These are phyloP conservation scores for Podospora pseudoanserina DNA, from an alignment of 495 filamentous ascomycete species.

Conservation along the genomic window DNA sequence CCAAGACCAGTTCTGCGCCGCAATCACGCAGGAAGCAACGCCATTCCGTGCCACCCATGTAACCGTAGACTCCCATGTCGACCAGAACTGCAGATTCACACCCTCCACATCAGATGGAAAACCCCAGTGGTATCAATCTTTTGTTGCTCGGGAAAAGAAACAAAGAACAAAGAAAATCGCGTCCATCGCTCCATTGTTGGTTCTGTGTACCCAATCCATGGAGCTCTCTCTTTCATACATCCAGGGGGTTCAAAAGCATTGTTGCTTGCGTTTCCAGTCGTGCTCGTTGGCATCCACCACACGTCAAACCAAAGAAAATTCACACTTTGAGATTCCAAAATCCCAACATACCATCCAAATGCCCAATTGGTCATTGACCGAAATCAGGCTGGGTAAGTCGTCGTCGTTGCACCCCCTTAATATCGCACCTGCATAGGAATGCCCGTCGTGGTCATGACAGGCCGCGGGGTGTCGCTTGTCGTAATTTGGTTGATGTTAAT, in stretches of 20 bases:
- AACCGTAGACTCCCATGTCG: constrained; percentile 21
- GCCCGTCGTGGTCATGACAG: constrained; percentile 22
- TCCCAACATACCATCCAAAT: neutral
- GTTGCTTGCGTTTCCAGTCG: neutral
- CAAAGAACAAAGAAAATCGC: neutral
- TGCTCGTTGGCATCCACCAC: neutral
- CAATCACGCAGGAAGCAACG: constrained; percentile 19
- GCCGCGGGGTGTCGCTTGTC: constrained; percentile 38
- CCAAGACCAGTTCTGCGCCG: constrained; percentile 17
- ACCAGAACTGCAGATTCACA: constrained; percentile 22
- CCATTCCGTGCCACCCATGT: constrained; percentile 15
- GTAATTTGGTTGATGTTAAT: constrained; percentile 30
- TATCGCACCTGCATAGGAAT: constrained; percentile 6
- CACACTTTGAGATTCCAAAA: neutral
- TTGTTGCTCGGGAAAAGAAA: constrained; percentile 7
- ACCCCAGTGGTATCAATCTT: constrained; percentile 21
- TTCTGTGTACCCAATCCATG: constrained; percentile 2
- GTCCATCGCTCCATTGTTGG: neutral
- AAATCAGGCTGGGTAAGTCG: neutral
- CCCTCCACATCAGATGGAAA: constrained; percentile 13
- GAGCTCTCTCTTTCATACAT: neutral
- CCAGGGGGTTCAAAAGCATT: neutral
- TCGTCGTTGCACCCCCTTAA: neutral
- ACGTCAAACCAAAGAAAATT: neutral
- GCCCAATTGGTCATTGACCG: neutral